Base-by-base conservation (phyloP, 2,329 filamentous ascomycete species). In the Metarhizium brunneum region DNA sequence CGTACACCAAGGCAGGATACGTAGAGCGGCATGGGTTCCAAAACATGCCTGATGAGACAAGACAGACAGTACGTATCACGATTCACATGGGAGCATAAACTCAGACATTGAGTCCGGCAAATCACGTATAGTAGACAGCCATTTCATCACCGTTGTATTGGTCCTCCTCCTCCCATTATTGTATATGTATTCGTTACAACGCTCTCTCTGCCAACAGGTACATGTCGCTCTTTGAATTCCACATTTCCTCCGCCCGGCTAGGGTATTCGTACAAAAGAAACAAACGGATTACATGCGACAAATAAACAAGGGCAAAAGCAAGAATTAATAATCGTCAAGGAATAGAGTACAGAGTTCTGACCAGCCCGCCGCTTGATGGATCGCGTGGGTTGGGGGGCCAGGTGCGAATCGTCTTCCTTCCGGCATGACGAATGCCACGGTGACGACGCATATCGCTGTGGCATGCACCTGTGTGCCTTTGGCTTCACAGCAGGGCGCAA, bases 261-360 rank as follows among this genome's bases (percentile, higher is more conserved):
- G 58, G 55, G 56, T 60, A 60, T 60, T 57, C 43, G 20, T 53
- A 59, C 49, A 58, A 53, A 57, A n/a, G 18, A 42, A 52, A 47
- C 32, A 52, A 16, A 8, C 42, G 16, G 42, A 43, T 36, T 20
- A 40, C n/a, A 38, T 29, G 40, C 4, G 18, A 45, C 50, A 16
- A 36, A 53, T 43, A 49, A 47, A 40, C 6, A 36, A 16, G 36
- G 20, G 18, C n/a, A 53, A 47, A 45, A 52, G 14, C 13, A 35
- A 50, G n/a, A 50, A 47, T 13, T 30, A 38, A 25, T n/a, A 51
- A 54, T 45, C 42, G 42, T 45, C 42, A 45, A 18, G n/a, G 7
- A 18, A 8, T 20, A 45, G 16, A 45, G 42, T 45, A 45, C 42
- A 16, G 14, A 45, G 42, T 40, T 25, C 14, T 16, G 38, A 16